Evolutionary conservation across 1,139 yeast species (phyloP).

Genomic region (Debaryomyces subglobosus): DNA sequence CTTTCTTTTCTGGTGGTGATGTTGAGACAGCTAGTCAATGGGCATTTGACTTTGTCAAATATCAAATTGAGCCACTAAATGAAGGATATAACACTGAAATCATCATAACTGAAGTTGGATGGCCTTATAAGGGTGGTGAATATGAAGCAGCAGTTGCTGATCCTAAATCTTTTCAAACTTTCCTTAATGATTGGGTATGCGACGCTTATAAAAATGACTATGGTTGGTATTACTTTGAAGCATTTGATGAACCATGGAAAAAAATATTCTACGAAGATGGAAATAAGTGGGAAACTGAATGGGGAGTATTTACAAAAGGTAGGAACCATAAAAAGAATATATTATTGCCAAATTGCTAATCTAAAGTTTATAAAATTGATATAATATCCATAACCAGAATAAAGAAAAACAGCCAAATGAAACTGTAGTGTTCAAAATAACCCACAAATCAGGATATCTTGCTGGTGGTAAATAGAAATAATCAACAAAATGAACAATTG

Average conservation of each 20-base stretch:
- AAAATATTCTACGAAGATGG: constrained; percentile 49
- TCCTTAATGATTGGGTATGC: constrained; percentile 58
- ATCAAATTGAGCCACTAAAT: constrained; percentile 41
- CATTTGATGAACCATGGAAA: constrained; percentile 78
- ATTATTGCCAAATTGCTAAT: constrained; percentile 12
- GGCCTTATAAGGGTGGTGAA: constrained; percentile 69
- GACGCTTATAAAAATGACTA: constrained; percentile 34
- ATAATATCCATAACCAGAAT: constrained; percentile 79
- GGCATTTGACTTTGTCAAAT: constrained; percentile 52
- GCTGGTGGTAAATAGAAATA: constrained; percentile 53
- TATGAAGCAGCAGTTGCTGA: constrained; percentile 52
- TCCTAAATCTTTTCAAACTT: constrained; percentile 43
- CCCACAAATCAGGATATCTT: constrained; percentile 83
- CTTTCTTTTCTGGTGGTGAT: constrained; percentile 64
- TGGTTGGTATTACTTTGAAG: constrained; percentile 70
- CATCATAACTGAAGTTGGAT: constrained; percentile 65
- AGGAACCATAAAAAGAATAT: constrained; percentile 25
- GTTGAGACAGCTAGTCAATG: constrained; percentile 55
- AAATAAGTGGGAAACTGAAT: constrained; percentile 66
- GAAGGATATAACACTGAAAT: constrained; percentile 29
- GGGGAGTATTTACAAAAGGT: constrained; percentile 63
- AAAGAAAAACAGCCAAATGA: constrained; percentile 76
- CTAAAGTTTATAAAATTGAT: constrained; percentile 37
- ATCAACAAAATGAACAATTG: constrained; percentile 59
- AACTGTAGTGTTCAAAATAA: constrained; percentile 68